Conservation (phyloP, 306 rosid species). For the Lathyrus oleraceus region DNA sequence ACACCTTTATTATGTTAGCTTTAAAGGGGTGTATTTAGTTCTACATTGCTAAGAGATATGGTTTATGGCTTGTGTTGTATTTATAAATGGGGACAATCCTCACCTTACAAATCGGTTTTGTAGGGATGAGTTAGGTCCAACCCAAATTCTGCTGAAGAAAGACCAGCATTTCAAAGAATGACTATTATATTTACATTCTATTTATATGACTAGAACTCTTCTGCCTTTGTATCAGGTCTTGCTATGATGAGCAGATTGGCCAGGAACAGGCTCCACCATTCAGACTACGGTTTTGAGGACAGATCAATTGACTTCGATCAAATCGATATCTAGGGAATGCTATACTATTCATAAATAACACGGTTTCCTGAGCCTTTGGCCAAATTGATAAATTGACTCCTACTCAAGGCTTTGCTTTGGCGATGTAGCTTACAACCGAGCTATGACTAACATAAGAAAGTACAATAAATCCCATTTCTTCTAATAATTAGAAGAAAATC, state of each 20-base stretch:
- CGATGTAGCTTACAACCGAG: not conserved
- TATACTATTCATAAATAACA: conserved; percentile 18
- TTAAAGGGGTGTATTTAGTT: too few relatives aligned
- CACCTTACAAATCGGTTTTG: too few relatives aligned
- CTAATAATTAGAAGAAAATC: conserved; percentile 25
- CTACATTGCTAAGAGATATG: too few relatives aligned
- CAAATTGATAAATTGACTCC: not conserved
- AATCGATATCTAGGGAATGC: conserved; percentile 45
- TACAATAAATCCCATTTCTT: conserved; percentile 22
- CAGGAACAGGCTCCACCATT: conserved; percentile 58
- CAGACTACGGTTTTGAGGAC: conserved; percentile 57
- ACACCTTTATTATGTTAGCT: too few relatives aligned
- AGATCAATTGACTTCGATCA: conserved; percentile 68
- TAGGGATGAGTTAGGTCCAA: too few relatives aligned
- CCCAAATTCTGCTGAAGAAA: too few relatives aligned
- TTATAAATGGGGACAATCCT: too few relatives aligned
- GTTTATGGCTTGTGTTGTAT: too few relatives aligned
- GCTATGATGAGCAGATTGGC: conserved; percentile 77
- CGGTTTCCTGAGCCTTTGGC: not conserved
- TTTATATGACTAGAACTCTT: conserved; percentile 17
- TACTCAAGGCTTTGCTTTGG: conserved; percentile 22
- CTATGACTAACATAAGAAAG: conserved; percentile 12
- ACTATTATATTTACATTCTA: not conserved
- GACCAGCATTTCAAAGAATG: not conserved
- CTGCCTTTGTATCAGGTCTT: conserved; percentile 56